Conservation (phyloP, 352 stramenopile species). For the Pythium dissotocum region DNA sequence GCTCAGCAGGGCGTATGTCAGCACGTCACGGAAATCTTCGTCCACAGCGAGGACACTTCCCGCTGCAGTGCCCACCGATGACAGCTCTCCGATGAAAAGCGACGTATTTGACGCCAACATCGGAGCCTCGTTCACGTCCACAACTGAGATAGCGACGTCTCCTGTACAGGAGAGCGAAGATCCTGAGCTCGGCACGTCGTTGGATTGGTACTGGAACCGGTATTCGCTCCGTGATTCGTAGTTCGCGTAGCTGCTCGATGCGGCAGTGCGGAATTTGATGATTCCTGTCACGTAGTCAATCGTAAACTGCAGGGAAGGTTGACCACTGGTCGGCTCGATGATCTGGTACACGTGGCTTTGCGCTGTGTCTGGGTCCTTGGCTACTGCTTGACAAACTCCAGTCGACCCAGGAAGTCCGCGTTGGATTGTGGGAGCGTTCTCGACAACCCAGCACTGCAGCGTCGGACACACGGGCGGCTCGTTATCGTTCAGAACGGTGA, state of each 20-base stretch:
- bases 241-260: slow-evolving; percentile 30
- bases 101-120: slow-evolving; percentile 21
- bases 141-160: slow-evolving; percentile 42
- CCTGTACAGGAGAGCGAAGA: slow-evolving; percentile 44
- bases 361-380: slow-evolving; percentile 39
- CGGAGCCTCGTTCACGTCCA: slow-evolving; percentile 56
- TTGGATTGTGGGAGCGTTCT: slow-evolving; percentile 44
- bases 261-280: slow-evolving; percentile 29
- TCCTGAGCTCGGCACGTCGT: slow-evolving; percentile 39
- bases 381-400: slow-evolving; percentile 37
- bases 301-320: slow-evolving; percentile 18
- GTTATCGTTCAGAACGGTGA: slow-evolving; percentile 52
- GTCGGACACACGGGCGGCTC: slow-evolving; percentile 41
- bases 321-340: slow-evolving; percentile 16
- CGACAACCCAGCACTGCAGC: slow-evolving; percentile 58
- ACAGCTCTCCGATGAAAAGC: slow-evolving; percentile 36
- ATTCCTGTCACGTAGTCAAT: slow-evolving; percentile 38
- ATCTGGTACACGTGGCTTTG: slow-evolving; percentile 56
- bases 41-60: slow-evolving; percentile 28
- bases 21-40: slow-evolving; percentile 28
- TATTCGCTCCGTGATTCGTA: slow-evolving; percentile 48
- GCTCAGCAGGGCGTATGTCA: slow-evolving; percentile 26
- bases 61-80: not conserved
- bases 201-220: slow-evolving; percentile 48
- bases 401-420: slow-evolving; percentile 35